phyloP scores from a whole-genome alignment of 1,284 basidiomycete genomes.

The Ganoderma sinense region DNA sequence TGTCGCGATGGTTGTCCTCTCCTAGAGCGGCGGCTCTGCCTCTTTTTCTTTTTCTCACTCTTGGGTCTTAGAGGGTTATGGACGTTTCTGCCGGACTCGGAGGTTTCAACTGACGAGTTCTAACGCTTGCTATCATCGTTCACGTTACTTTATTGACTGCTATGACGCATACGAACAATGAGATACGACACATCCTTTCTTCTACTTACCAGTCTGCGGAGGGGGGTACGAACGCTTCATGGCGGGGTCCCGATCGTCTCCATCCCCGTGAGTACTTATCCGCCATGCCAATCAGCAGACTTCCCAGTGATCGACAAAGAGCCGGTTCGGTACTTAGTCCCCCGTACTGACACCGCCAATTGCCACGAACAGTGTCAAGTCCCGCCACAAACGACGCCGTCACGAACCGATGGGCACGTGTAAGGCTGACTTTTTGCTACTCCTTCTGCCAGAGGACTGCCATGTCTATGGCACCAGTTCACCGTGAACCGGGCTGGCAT shows the following conservation, averaged over 20 bases:
- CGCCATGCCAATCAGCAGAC: no score
- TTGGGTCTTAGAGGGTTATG: not conserved
- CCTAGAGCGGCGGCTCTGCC: not conserved
- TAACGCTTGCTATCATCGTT: not conserved
- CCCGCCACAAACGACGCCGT: not conserved
- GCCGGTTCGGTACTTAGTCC: slow-evolving; percentile 91
- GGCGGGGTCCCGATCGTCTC: no score
- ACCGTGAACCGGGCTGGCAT: not conserved
- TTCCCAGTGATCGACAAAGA: slow-evolving; percentile 65
- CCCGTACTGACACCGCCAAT: slow-evolving; percentile 89
- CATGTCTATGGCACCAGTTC: no score
- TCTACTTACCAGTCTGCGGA: not conserved
- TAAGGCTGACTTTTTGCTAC: no score
- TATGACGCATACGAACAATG: not conserved
- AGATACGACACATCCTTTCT: not conserved
- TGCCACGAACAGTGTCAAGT: slow-evolving; percentile 35
- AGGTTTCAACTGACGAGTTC: not conserved
- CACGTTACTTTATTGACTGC: not conserved
- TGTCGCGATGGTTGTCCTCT: slow-evolving; percentile 4
- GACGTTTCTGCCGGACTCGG: not conserved
- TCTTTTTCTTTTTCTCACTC: not conserved
- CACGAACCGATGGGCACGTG: not conserved
- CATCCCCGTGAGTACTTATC: no score
- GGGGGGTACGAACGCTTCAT: slow-evolving; percentile 39
- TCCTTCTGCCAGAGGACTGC: not conserved